Evolutionary conservation across 1,284 basidiomycete species (phyloP).

Genomic region (Golubevia pallescens): DNA sequence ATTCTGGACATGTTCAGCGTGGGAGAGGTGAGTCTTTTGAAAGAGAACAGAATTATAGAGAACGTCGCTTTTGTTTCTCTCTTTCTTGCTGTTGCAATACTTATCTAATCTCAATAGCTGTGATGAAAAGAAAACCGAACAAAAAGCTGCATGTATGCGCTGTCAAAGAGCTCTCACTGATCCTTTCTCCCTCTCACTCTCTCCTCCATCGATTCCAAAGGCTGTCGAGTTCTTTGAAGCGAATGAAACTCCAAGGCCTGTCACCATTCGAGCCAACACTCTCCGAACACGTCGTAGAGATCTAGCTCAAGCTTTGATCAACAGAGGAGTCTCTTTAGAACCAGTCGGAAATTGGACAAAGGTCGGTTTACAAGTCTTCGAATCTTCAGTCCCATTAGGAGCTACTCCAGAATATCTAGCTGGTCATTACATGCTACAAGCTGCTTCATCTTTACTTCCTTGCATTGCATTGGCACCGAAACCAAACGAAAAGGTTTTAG

Average conservation of each 20-base stretch:
- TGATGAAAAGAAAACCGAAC: no score
- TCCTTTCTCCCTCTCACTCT: neutral
- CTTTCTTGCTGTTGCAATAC: no score
- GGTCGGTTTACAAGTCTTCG: constrained; percentile 96
- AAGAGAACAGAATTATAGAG: no score
- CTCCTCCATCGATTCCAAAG: constrained; percentile 65
- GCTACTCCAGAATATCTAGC: constrained; percentile 99
- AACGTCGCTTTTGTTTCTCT: no score
- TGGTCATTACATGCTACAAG: constrained; percentile 99
- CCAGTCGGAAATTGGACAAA: constrained; percentile 99
- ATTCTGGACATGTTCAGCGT: constrained; percentile 92
- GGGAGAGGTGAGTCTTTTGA: constrained; percentile 76
- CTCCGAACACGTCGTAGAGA: constrained; percentile 90
- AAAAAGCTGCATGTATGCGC: no score
- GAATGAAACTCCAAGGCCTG: constrained; percentile 93
- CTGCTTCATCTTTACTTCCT: constrained; percentile 97
- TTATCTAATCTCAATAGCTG: no score
- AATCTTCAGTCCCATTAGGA: constrained; percentile 91
- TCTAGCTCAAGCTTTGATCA: constrained; percentile 90
- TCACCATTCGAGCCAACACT: constrained; percentile 98
- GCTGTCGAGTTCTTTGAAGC: constrained; percentile 98
- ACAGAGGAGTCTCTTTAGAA: constrained; percentile 88
- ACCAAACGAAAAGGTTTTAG: constrained; percentile 89
- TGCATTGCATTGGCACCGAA: constrained; percentile 93
- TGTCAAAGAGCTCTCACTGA: no score